phyloP scores from a whole-genome alignment of 2,329 filamentous ascomycete genomes.

The Diaporthe ampelina region DNA sequence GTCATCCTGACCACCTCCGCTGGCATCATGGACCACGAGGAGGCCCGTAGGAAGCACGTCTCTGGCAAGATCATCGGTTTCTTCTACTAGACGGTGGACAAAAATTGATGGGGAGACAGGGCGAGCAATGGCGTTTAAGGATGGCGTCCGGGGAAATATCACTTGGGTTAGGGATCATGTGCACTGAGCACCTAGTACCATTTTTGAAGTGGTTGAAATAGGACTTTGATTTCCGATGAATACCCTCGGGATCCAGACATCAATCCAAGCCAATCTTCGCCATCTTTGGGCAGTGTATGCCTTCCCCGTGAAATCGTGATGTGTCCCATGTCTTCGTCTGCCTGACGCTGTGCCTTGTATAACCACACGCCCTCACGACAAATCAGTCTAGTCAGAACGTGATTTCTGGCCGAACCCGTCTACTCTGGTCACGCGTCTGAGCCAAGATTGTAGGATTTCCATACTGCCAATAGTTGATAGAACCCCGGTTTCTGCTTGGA shows the following conservation, averaged over 20 bases:
- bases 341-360: too few relatives aligned
- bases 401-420: too few relatives aligned
- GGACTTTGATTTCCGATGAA: conserved; percentile 34
- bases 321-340: background rate
- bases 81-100: conserved; percentile 82
- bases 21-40: conserved; percentile 99
- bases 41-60: conserved; percentile 98
- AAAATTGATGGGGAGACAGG: conserved; percentile 38
- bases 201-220: conserved; percentile 36
- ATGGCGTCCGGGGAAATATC: conserved; percentile 36
- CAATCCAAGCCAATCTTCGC: conserved; percentile 33
- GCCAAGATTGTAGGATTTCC: background rate
- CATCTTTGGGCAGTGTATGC: background rate
- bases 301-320: too few relatives aligned
- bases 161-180: conserved; percentile 32
- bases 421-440: background rate
- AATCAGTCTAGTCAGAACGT: too few relatives aligned
- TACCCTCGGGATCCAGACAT: conserved; percentile 23
- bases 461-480: background rate
- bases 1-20: conserved; percentile 99
- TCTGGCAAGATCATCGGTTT: conserved; percentile 99
- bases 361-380: too few relatives aligned
- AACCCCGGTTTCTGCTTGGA: background rate
- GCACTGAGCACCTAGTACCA: conserved; percentile 27
- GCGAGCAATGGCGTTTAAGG: conserved; percentile 46